Base-by-base conservation (phyloP, 148 eudicot genomes). In the Hydrangea macrophylla region DNA sequence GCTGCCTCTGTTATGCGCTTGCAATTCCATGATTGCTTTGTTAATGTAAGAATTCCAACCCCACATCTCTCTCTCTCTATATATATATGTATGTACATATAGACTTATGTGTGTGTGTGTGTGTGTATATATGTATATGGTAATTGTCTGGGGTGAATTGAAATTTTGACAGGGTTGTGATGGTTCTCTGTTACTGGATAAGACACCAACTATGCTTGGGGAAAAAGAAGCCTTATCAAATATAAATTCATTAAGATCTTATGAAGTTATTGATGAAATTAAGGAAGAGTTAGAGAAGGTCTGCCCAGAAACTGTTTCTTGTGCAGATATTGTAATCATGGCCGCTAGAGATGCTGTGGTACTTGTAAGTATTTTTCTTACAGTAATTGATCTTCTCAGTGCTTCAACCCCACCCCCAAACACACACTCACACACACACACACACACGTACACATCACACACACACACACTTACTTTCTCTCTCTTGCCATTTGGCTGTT, bases 11-110 rank as follows among this genome's bases (percentile, higher is more conserved):
- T 93, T 31, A 93, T 93, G 98, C 85, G 98, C 13, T 72, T 93
- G 27, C 98, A 93, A 60, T 93, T 93, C 62, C 98, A 93, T 69
- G 98, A 93, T 70, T 93, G 98, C 75, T 85, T 93, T 50, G 98
- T 93, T 4, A 83, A 90, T 75, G 96, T 92, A 81, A 76, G 55
- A 28, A 15, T 22, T 15, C 53, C 17, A 18, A 42, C 3, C 17
- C 53, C n/a, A 48, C 20, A 15, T 11, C 22, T 48, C 53, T 48
- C 15, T 3, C 17, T 2, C 18, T 18, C 39, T 35, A 35, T 8
- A 35, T 35, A 35, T 8, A 35, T 8, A 35, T 35, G 8, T 8
- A 35, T 8, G 8, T 35, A 35, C 39, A 35, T 8, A 35, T 35
- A 35, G 5, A 35, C 39, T 3, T 35, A 35, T 8, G 8, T 8